Evolutionary conservation across 345 rosid genomes (phyloP).

Genomic region (Hibiscus mutabilis): DNA sequence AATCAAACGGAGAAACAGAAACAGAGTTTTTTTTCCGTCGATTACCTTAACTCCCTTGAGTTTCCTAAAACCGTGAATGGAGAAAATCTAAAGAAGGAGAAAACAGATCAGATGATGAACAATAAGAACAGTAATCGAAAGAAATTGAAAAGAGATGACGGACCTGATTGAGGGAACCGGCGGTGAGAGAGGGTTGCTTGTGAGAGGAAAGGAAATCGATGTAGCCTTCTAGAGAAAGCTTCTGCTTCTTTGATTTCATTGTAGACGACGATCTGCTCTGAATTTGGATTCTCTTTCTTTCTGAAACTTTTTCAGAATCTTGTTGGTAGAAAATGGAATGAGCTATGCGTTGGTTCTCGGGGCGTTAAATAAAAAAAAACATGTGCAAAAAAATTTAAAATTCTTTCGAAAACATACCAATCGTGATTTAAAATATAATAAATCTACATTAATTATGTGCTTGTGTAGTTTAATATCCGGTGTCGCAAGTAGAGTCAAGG

Average conservation of each 20-base stretch:
- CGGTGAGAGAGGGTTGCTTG: slow-evolving; percentile 18
- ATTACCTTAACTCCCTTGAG: slow-evolving; percentile 13
- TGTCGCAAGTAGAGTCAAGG: too few relatives aligned
- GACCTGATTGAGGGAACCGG: slow-evolving; percentile 37
- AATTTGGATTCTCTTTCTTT: not conserved
- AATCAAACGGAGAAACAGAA: not conserved
- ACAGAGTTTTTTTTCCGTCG: too few relatives aligned
- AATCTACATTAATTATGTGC: too few relatives aligned
- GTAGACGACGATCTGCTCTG: not conserved
- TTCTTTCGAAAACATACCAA: too few relatives aligned
- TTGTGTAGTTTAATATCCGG: too few relatives aligned
- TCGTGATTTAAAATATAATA: too few relatives aligned
- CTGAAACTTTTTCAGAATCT: not conserved
- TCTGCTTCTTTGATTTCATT: not conserved
- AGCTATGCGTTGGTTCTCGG: too few relatives aligned
- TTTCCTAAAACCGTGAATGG: slow-evolving; percentile 42
- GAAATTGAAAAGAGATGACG: not conserved
- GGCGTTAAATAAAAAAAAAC: too few relatives aligned
- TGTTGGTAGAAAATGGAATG: too few relatives aligned
- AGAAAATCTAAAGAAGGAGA: slow-evolving; percentile 27
- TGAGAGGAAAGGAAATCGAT: slow-evolving; percentile 23
- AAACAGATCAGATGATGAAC: not conserved
- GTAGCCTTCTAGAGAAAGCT: slow-evolving; percentile 2
- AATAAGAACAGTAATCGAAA: not conserved
- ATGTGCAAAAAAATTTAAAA: too few relatives aligned